These are phyloP conservation scores for Anastatica hierochuntica DNA, from an alignment of 345 rosid species.

Conservation along the genomic window DNA sequence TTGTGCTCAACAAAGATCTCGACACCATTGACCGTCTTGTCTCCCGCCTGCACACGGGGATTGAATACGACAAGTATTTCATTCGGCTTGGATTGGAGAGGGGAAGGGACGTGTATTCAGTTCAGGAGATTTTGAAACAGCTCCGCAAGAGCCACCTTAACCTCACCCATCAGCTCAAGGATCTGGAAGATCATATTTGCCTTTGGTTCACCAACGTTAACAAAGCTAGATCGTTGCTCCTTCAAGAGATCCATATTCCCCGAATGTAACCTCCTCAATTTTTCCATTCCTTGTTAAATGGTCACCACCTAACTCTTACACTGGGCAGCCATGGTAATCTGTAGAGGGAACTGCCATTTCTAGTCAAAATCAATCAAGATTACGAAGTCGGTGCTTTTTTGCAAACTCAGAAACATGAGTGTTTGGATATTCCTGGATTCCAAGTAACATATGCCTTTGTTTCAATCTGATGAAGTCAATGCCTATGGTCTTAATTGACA, in stretches of 20 bases:
- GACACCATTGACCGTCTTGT: conserved; percentile 55
- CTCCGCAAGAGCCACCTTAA: conserved; percentile 38
- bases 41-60: conserved; percentile 31
- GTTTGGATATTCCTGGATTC: not conserved
- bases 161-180: conserved; percentile 34
- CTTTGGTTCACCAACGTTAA: conserved; percentile 52
- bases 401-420: not conserved
- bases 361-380: not conserved
- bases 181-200: conserved; percentile 58
- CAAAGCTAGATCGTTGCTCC: conserved; percentile 44
- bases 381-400: conserved; percentile 6
- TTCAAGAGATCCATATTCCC: conserved; percentile 33
- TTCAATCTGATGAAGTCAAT: not conserved
- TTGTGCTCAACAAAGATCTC: conserved; percentile 39
- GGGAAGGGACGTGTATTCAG: conserved; percentile 35
- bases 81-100: conserved; percentile 48
- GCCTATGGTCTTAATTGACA: not conserved
- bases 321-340: not conserved
- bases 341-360: conserved; percentile 3
- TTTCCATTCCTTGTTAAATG: not conserved
- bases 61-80: conserved; percentile 42
- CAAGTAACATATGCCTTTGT: conserved; percentile 7
- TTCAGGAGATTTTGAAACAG: conserved; percentile 42
- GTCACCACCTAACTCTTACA: not conserved
- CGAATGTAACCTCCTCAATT: conserved; percentile 12